Conservation (phyloP, 2,329 filamentous ascomycete genomes). For the Hypoxylon sp. region DNA sequence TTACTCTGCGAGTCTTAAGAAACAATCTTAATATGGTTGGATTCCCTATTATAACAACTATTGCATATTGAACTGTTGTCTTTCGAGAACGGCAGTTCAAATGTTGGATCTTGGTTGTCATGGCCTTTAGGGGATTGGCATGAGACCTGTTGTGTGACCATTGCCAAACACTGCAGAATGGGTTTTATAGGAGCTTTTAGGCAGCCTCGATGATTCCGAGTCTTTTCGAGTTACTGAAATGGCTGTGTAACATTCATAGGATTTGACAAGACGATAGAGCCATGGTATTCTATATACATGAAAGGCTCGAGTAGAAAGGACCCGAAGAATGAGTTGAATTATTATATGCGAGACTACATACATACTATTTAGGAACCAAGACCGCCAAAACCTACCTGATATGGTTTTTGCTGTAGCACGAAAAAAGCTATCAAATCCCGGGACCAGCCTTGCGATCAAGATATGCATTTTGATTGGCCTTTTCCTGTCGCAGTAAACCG, state of each 20-base stretch:
- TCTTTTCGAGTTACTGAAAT: no score
- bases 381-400: slow-evolving; percentile 8
- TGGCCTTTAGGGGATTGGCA: not conserved
- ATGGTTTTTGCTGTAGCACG: slow-evolving; percentile 26
- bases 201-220: not conserved
- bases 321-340: no score
- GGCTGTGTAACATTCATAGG: no score
- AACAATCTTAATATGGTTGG: slow-evolving; percentile 5
- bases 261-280: no score
- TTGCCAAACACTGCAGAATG: not conserved
- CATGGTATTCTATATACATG: no score
- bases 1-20: not conserved
- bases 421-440: slow-evolving; percentile 29
- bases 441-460: slow-evolving; percentile 16
- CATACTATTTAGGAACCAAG: slow-evolving; percentile 7
- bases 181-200: not conserved
- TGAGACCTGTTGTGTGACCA: not conserved
- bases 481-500: slow-evolving; percentile 8
- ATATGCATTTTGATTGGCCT: slow-evolving; percentile 25
- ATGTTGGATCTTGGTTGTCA: not conserved
- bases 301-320: no score
- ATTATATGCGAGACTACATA: no score
- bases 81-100: not conserved
- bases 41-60: not conserved
- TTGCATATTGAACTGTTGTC: not conserved